phyloP scores from a whole-genome alignment of 1,284 basidiomycete genomes.

The Phellopilus nigrolimitatus region DNA sequence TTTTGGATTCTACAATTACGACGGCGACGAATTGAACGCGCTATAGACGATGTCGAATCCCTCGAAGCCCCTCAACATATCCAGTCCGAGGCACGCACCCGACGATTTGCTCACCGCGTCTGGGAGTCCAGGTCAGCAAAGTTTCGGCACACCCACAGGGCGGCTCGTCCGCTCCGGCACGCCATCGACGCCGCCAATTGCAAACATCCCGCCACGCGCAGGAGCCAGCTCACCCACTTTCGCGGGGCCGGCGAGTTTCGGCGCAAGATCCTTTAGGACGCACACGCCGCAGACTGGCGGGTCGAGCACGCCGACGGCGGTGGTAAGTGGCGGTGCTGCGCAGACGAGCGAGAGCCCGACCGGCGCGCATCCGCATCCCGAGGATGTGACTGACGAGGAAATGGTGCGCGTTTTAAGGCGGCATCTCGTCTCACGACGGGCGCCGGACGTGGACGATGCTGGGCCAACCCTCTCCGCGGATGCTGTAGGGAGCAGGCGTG shows the following conservation, averaged over 20 bases:
- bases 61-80: constrained; percentile 17
- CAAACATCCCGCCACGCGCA: constrained; percentile 18
- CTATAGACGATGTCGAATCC: constrained; percentile 5
- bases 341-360: constrained; percentile 1
- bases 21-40: no score
- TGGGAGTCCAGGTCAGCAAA: constrained; percentile 13
- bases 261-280: background rate
- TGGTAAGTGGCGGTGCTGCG: no score
- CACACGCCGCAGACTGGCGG: constrained; percentile 13
- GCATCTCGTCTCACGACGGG: constrained; percentile 69
- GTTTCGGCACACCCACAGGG: constrained; percentile 9
- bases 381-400: constrained; percentile 70
- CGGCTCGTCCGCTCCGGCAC: constrained; percentile 5
- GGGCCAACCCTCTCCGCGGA: background rate
- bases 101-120: constrained; percentile 6
- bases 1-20: no score
- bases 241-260: constrained; percentile 7
- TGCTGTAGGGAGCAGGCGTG: constrained; percentile 7
- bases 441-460: constrained; percentile 7
- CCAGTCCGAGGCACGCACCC: constrained; percentile 1
- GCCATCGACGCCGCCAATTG: constrained; percentile 19
- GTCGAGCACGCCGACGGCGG: constrained; percentile 1
- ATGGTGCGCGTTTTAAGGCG: constrained; percentile 76
- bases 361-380: constrained; percentile 33
- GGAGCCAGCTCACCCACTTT: constrained; percentile 14